A percentile compares a stretch with the other conserved stretches of the same genome.
Conservation (phyloP, 2,329 filamentous ascomycete species). For the Harringtonia lauricola region DNA sequence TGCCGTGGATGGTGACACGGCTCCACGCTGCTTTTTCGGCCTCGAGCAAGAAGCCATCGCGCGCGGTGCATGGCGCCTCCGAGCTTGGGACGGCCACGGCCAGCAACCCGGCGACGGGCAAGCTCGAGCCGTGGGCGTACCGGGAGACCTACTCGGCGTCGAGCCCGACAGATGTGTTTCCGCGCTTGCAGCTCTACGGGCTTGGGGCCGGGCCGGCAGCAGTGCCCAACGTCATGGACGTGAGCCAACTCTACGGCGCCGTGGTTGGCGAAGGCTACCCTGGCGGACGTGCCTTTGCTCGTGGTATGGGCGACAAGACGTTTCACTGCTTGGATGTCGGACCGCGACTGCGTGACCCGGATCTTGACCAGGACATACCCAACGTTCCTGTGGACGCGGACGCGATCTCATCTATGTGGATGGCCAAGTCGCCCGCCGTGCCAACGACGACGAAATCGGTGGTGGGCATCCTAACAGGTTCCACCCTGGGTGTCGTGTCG, state of each 20-base stretch:
- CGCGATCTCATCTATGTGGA: constrained; percentile 72
- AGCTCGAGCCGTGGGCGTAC: constrained; percentile 71
- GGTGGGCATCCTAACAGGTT: constrained; percentile 73
- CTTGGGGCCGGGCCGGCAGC: constrained; percentile 69
- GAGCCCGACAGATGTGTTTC: constrained; percentile 68
- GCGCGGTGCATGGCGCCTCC: constrained; percentile 73
- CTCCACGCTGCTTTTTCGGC: constrained; percentile 63
- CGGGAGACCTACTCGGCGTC: constrained; percentile 63
- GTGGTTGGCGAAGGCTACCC: constrained; percentile 79
- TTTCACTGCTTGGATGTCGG: constrained; percentile 58
- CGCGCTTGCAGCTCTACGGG: constrained; percentile 65
- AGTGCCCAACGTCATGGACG: constrained; percentile 77
- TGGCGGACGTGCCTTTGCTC: constrained; percentile 70
- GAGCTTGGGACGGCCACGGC: constrained; percentile 68
- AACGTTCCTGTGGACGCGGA: constrained; percentile 59
- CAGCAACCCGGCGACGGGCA: constrained; percentile 69
- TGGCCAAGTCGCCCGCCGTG: constrained; percentile 69
- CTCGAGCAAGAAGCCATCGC: constrained; percentile 56
- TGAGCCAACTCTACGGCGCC: constrained; percentile 76
- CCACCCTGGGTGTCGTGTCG: constrained; percentile 71
- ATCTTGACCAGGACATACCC: constrained; percentile 64
- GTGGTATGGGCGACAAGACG: constrained; percentile 60
- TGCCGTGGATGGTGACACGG: constrained; percentile 68
- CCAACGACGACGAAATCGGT: constrained; percentile 64
- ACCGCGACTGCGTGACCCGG: constrained; percentile 42